These are phyloP conservation scores for Syncephalastrum racemosum DNA, from an alignment of 371 early-diverging fungal species.

Conservation along the genomic window DNA sequence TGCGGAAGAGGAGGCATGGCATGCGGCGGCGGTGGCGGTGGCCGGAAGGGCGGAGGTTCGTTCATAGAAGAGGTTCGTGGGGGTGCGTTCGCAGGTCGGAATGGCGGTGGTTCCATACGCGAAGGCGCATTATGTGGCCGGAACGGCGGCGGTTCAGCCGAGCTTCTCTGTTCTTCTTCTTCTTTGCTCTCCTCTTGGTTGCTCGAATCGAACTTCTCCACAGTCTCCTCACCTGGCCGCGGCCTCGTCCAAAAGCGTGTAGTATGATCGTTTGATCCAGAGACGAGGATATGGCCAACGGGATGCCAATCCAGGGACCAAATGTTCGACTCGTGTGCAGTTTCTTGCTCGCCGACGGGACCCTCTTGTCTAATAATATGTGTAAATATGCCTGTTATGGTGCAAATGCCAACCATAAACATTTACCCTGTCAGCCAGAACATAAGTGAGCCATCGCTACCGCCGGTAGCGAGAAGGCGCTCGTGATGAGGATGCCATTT, in stretches of 20 bases:
- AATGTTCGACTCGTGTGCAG: conserved; percentile 95
- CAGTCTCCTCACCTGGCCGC: conserved; percentile 84
- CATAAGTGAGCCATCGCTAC: conserved; percentile 91
- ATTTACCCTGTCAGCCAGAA: conserved; percentile 89
- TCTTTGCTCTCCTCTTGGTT: conserved; percentile 54
- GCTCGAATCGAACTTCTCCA: conserved; percentile 61
- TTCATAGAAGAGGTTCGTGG: conserved; percentile 25
- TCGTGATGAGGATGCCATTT: conserved; percentile 97
- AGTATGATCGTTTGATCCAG: conserved; percentile 97
- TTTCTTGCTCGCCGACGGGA: conserved; percentile 76
- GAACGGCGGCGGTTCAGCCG: conserved; percentile 46
- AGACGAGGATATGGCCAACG: conserved; percentile 95
- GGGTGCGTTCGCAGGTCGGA: conserved; percentile 29
- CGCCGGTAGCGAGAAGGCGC: conserved; percentile 91
- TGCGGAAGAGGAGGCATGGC: conserved; percentile 4
- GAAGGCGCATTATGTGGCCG: conserved; percentile 41
- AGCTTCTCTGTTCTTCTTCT: conserved; percentile 35
- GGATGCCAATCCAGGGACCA: conserved; percentile 99
- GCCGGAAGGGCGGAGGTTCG: conserved; percentile 39
- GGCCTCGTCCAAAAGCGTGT: conserved; percentile 99
- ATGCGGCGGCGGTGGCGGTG: conserved; percentile 13
- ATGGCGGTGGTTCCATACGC: conserved; percentile 38
- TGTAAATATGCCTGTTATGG: not conserved
- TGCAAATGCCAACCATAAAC: not conserved
- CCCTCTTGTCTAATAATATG: conserved; percentile 45